Percentiles rank a stretch among this genome's conserved stretches.
Evolutionary conservation across 106 monocot species (phyloP).

Genomic region (Amphibolis antarctica): DNA sequence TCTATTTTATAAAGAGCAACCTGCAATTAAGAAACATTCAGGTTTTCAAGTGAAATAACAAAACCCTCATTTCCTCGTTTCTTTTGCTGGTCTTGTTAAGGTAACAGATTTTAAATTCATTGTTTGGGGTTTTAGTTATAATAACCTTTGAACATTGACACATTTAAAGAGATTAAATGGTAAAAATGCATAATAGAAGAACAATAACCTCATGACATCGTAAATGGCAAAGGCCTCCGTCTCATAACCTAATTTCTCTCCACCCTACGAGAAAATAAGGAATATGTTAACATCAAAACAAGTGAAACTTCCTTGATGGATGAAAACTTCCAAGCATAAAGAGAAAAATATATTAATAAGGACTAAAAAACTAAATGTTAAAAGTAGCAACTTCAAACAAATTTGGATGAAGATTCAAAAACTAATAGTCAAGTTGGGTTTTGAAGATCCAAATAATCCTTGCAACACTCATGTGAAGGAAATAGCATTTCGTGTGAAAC

Average conservation of each 20-base stretch:
- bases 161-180: not conserved
- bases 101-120: too few species aligned
- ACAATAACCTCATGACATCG: conserved; percentile 74
- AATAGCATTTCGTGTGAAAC: too few species aligned
- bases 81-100: too few species aligned
- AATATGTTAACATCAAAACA: not conserved
- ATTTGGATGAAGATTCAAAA: not conserved
- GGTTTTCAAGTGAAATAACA: too few species aligned
- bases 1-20: too few species aligned
- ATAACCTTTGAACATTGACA: not conserved
- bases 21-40: too few species aligned
- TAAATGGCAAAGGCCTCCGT: conserved; percentile 95
- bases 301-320: not conserved
- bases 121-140: too few species aligned
- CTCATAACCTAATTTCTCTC: conserved; percentile 90
- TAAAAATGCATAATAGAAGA: conserved; percentile 1
- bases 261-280: conserved; percentile 41
- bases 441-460: too few species aligned
- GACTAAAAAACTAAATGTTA: not conserved
- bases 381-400: not conserved
- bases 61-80: too few species aligned
- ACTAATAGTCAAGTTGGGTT: too few species aligned
- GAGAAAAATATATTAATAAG: not conserved
- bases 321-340: not conserved
- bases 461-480: too few species aligned